Evolutionary conservation across 73 alveolate genomes (phyloP).

Genomic region (Blepharisma stoltei): DNA sequence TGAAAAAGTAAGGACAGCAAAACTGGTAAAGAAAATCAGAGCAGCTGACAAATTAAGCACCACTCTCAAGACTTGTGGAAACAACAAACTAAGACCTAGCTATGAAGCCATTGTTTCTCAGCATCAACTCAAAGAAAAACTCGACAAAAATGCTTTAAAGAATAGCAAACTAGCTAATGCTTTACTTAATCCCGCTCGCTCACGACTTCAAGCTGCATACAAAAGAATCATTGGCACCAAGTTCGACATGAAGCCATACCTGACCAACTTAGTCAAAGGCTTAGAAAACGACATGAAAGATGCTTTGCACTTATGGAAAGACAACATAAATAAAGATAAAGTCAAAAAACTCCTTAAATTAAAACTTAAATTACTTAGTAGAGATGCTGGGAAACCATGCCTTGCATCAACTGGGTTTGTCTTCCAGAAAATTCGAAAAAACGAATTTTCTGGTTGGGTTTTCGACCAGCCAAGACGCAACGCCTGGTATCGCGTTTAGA

Average conservation of each 20-base stretch:
- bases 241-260: neutral
- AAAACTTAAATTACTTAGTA: too few species aligned
- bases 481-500: too few species aligned
- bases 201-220: neutral
- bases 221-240: neutral
- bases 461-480: too few species aligned
- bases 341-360: neutral
- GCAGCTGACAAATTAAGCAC: neutral
- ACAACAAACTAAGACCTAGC: neutral
- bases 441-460: too few species aligned
- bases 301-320: neutral
- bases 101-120: neutral
- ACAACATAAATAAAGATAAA: neutral
- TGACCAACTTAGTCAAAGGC: neutral
- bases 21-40: neutral
- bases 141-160: neutral
- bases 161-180: neutral
- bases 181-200: neutral
- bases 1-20: neutral
- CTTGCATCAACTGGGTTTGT: too few species aligned
- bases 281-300: neutral
- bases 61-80: neutral
- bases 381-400: too few species aligned
- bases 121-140: neutral
- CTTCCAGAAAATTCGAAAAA: too few species aligned